These are phyloP conservation scores for Chrysoporthe deuterocubensis DNA, from an alignment of 2,329 filamentous ascomycete species.

Conservation along the genomic window DNA sequence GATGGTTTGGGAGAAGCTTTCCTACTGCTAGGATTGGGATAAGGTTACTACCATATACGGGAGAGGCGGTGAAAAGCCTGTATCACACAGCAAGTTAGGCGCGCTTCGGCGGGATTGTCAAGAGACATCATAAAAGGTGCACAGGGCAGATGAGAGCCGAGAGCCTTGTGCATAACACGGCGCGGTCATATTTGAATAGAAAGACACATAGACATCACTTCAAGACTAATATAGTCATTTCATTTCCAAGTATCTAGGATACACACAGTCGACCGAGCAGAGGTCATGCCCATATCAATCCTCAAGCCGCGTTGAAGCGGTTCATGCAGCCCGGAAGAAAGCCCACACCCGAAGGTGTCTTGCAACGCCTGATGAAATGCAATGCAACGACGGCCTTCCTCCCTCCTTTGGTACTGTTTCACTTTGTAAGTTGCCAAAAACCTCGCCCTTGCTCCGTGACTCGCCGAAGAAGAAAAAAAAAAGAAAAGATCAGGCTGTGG, in stretches of 20 bases:
- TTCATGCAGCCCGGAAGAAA: conserved; percentile 33
- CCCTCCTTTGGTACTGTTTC: background rate
- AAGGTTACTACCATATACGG: no score
- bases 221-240: background rate
- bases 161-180: no score
- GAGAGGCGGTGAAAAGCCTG: no score
- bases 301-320: conserved; percentile 47
- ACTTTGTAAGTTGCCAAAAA: conserved; percentile 5
- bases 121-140: no score
- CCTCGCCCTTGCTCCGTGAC: conserved; percentile 6
- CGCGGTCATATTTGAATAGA: no score
- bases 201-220: background rate
- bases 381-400: conserved; percentile 32
- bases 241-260: background rate
- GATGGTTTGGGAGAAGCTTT: no score
- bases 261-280: background rate
- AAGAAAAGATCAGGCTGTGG: conserved; percentile 25
- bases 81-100: no score
- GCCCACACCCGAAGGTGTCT: conserved; percentile 34
- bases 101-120: no score
- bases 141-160: no score
- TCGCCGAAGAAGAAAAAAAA: conserved; percentile 16
- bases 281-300: background rate
- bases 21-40: no score
- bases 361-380: conserved; percentile 44